phyloP scores from a whole-genome alignment of 2,329 filamentous ascomycete genomes.

The Calcarisporium arbuscula region DNA sequence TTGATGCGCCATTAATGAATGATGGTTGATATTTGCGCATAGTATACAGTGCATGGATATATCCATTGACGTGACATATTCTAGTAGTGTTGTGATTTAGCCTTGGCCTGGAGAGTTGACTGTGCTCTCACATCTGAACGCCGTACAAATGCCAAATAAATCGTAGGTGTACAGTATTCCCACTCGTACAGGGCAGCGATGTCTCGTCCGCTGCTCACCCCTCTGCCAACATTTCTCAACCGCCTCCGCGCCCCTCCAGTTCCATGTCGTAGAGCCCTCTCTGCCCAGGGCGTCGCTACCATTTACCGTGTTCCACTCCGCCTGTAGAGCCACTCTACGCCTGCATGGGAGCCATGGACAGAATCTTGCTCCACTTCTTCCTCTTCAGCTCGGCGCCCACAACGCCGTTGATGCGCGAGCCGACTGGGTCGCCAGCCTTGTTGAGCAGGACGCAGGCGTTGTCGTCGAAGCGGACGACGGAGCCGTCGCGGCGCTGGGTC shows the following conservation, averaged over 20 bases:
- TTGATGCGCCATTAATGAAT: no score
- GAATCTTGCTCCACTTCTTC: slow-evolving; percentile 97
- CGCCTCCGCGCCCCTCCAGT: no score
- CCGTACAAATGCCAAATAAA: slow-evolving; percentile 25
- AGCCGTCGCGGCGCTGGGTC: slow-evolving; percentile 80
- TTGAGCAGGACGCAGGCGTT: slow-evolving; percentile 97
- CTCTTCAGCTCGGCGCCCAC: slow-evolving; percentile 84
- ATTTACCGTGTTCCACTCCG: no score
- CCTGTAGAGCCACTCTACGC: no score
- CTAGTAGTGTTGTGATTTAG: neutral
- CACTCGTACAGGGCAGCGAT: slow-evolving; percentile 19
- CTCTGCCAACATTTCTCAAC: neutral
- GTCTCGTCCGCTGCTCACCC: slow-evolving; percentile 3
- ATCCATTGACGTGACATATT: no score
- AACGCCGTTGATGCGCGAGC: slow-evolving; percentile 83
- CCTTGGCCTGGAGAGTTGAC: slow-evolving; percentile 15
- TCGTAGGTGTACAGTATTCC: slow-evolving; percentile 26
- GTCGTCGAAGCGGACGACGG: slow-evolving; percentile 88
- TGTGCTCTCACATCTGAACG: slow-evolving; percentile 23
- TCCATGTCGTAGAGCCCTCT: no score
- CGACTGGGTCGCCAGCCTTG: slow-evolving; percentile 93
- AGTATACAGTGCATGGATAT: no score
- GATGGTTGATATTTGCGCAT: no score
- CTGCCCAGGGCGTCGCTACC: no score
- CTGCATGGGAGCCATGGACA: slow-evolving; percentile 80